Conservation (phyloP, 768 basidiomycete species). For the Leccinum incarnatum region DNA sequence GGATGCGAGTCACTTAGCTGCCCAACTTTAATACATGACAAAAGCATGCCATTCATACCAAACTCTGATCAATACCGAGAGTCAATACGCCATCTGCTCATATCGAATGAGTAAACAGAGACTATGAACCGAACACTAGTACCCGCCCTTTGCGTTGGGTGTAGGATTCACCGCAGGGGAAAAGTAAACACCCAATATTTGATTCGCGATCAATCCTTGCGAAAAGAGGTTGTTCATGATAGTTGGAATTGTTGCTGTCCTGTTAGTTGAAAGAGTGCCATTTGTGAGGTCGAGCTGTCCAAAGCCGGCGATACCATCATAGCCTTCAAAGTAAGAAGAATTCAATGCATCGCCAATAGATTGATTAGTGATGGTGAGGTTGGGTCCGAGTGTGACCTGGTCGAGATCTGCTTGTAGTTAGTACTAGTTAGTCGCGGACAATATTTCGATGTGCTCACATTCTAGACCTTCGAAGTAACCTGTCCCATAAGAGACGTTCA, state of each 20-base stretch:
- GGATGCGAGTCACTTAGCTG: not conserved
- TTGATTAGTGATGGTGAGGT: constrained; percentile 27
- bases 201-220: constrained; percentile 13
- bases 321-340: constrained; percentile 15
- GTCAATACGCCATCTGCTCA: not conserved
- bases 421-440: not conserved
- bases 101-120: not conserved
- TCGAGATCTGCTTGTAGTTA: constrained; percentile 20
- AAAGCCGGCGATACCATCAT: constrained; percentile 28
- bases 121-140: not conserved
- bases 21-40: not conserved
- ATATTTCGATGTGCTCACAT: constrained; percentile 15
- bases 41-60: not conserved
- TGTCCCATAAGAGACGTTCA: constrained; percentile 12
- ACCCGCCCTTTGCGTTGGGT: not conserved
- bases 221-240: constrained; percentile 20
- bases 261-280: not conserved
- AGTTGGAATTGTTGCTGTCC: constrained; percentile 14
- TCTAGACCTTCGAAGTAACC: constrained; percentile 35
- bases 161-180: not conserved
- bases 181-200: constrained; percentile 11
- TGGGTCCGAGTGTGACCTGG: constrained; percentile 22
- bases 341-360: constrained; percentile 27
- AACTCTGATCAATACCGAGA: not conserved
- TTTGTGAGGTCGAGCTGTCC: constrained; percentile 22